These are phyloP conservation scores for Hypoxylon sp. DNA, from an alignment of 2,329 filamentous ascomycete species.

Conservation along the genomic window DNA sequence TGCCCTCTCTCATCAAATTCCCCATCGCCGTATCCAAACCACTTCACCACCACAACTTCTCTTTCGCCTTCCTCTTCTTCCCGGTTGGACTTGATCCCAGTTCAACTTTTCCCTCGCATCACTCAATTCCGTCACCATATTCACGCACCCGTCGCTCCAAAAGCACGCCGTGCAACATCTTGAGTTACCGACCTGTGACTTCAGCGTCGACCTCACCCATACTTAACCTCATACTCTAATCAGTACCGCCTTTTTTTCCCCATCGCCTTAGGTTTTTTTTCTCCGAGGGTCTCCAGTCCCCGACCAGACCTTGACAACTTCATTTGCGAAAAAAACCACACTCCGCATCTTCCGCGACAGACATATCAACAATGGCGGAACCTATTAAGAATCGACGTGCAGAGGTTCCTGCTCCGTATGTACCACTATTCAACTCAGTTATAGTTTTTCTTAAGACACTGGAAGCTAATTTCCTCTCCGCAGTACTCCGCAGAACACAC, in stretches of 20 bases:
- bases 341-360: slow-evolving; percentile 41
- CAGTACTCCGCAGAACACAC: slow-evolving; percentile 99
- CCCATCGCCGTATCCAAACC: slow-evolving; percentile 39
- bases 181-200: slow-evolving; percentile 31
- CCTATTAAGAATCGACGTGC: slow-evolving; percentile 75
- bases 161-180: slow-evolving; percentile 18
- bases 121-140: slow-evolving; percentile 28
- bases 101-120: slow-evolving; percentile 46
- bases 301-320: slow-evolving; percentile 41
- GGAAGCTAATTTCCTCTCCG: slow-evolving; percentile 57
- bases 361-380: slow-evolving; percentile 68
- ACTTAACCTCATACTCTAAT: slow-evolving; percentile 42
- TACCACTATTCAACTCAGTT: slow-evolving; percentile 48
- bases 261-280: slow-evolving; percentile 44
- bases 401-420: slow-evolving; percentile 72
- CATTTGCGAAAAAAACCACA: slow-evolving; percentile 39
- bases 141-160: slow-evolving; percentile 15
- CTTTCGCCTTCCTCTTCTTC: slow-evolving; percentile 30
- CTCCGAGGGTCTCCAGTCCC: slow-evolving; percentile 44
- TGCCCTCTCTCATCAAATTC: slow-evolving; percentile 47
- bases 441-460: slow-evolving; percentile 43
- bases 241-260: slow-evolving; percentile 49
- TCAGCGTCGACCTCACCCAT: slow-evolving; percentile 16
- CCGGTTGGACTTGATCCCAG: slow-evolving; percentile 29
- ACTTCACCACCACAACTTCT: slow-evolving; percentile 43